Conservation (phyloP, 805 yeast species). For the Hanseniaspora clermontiae region DNA sequence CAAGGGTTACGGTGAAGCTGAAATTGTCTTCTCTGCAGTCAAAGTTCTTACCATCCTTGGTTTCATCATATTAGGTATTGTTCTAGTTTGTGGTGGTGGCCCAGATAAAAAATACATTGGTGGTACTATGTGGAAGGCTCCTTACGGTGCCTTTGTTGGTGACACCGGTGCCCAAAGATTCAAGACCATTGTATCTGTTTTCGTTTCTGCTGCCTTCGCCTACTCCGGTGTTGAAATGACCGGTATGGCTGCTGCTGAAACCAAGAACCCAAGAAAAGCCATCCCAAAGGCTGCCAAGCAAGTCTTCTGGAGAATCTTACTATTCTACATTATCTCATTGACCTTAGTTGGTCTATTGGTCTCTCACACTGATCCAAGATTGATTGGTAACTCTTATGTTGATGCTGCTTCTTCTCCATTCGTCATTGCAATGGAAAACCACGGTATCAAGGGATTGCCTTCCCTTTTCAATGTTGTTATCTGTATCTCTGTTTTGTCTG, state of each 20-base stretch:
- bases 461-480: slow-evolving; percentile 57
- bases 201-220: slow-evolving; percentile 45
- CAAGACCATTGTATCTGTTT: slow-evolving; percentile 42
- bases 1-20: slow-evolving; percentile 43
- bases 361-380: slow-evolving; percentile 33
- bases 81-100: slow-evolving; percentile 37
- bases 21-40: slow-evolving; percentile 36
- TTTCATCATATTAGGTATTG: slow-evolving; percentile 42
- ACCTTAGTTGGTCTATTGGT: slow-evolving; percentile 37
- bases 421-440: slow-evolving; percentile 54
- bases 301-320: slow-evolving; percentile 43
- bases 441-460: slow-evolving; percentile 54
- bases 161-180: slow-evolving; percentile 29
- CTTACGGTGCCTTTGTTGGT: slow-evolving; percentile 47
- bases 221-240: slow-evolving; percentile 43
- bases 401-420: slow-evolving; percentile 71
- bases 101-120: slow-evolving; percentile 36
- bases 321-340: slow-evolving; percentile 37
- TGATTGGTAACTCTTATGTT: slow-evolving; percentile 37
- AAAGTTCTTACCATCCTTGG: slow-evolving; percentile 40
- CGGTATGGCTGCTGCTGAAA: slow-evolving; percentile 41
- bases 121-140: slow-evolving; percentile 35
- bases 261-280: slow-evolving; percentile 35
- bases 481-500: slow-evolving; percentile 53
- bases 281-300: slow-evolving; percentile 44